These are phyloP conservation scores for Aquilaria agallochum DNA, from an alignment of 441 rosid species.

Conservation along the genomic window DNA sequence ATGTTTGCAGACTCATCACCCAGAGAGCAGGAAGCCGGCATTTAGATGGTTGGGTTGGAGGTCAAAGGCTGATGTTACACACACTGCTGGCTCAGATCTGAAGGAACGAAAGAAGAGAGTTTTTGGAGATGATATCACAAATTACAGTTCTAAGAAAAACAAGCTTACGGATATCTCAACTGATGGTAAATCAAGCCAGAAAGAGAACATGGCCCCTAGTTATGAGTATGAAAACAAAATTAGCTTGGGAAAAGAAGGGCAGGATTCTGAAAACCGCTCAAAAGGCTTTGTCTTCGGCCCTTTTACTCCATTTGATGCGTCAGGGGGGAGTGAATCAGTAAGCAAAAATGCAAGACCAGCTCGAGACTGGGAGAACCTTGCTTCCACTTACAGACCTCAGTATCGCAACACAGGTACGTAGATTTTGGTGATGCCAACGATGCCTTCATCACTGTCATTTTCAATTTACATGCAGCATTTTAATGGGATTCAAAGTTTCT, in stretches of 20 bases:
- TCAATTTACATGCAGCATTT: too few relatives aligned
- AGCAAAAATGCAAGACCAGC: conserved; percentile 25
- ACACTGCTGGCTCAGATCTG: conserved; percentile 19
- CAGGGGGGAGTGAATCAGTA: conserved; percentile 17
- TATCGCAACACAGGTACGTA: conserved; percentile 62
- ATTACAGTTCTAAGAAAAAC: conserved; percentile 38
- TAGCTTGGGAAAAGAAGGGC: conserved; percentile 19
- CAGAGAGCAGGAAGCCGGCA: conserved; percentile 71
- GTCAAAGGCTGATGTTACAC: conserved; percentile 25
- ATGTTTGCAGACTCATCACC: conserved; percentile 59
- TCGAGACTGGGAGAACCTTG: conserved; percentile 40
- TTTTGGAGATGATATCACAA: conserved; percentile 68
- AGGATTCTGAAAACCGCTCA: conserved; percentile 22
- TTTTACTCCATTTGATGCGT: conserved; percentile 34
- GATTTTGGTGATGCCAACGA: too few relatives aligned
- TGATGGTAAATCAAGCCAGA: conserved; percentile 24
- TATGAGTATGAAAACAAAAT: conserved; percentile 17
- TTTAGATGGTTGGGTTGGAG: conserved; percentile 83
- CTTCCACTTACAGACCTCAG: conserved; percentile 37
- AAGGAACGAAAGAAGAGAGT: conserved; percentile 50
- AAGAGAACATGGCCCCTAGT: conserved; percentile 21
- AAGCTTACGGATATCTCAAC: conserved; percentile 23
- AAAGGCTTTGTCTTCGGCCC: conserved; percentile 55
- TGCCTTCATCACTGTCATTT: too few relatives aligned
- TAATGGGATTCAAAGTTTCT: background rate